Conservation (phyloP, 140 eudicot genomes). For the Bidens hawaiensis region DNA sequence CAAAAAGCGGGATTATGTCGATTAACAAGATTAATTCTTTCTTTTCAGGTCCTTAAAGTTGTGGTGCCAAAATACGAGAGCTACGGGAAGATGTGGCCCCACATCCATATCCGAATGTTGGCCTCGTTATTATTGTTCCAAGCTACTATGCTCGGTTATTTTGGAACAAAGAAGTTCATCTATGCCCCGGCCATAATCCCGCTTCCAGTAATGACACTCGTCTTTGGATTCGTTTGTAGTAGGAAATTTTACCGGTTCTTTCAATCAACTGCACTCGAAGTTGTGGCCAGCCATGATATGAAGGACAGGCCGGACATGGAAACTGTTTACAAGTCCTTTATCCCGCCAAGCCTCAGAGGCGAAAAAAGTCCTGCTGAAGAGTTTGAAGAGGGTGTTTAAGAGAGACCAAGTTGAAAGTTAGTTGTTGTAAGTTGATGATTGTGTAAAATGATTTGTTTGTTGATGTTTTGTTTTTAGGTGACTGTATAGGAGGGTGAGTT, state of each 20-base stretch:
- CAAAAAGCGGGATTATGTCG: neutral
- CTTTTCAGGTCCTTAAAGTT: slow-evolving; percentile 60
- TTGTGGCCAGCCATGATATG: slow-evolving; percentile 38
- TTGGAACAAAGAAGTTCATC: slow-evolving; percentile 41
- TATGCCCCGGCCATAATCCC: slow-evolving; percentile 46
- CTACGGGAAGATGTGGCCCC: slow-evolving; percentile 95
- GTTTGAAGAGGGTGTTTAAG: slow-evolving; percentile 32
- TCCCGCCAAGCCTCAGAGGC: slow-evolving; percentile 53
- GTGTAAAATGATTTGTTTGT: slow-evolving; percentile 14
- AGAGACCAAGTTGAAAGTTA: too few relatives aligned
- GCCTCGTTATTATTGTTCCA: slow-evolving; percentile 70
- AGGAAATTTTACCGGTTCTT: slow-evolving; percentile 64
- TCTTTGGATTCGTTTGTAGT: slow-evolving; percentile 52
- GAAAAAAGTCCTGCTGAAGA: slow-evolving; percentile 42
- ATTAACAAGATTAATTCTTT: neutral
- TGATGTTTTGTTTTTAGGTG: slow-evolving; percentile 13
- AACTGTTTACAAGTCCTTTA: slow-evolving; percentile 40
- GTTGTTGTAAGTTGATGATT: slow-evolving; percentile 1
- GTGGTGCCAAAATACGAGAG: slow-evolving; percentile 75
- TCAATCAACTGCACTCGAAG: slow-evolving; percentile 65
- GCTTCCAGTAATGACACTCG: slow-evolving; percentile 55
- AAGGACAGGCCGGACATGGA: slow-evolving; percentile 82
- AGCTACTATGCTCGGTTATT: slow-evolving; percentile 77
- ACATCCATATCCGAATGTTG: slow-evolving; percentile 55
- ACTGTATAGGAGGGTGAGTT: slow-evolving; percentile 8